These are phyloP conservation scores for Aureobasidium vineae DNA, from an alignment of 2,329 filamentous ascomycete genomes.

Conservation along the genomic window DNA sequence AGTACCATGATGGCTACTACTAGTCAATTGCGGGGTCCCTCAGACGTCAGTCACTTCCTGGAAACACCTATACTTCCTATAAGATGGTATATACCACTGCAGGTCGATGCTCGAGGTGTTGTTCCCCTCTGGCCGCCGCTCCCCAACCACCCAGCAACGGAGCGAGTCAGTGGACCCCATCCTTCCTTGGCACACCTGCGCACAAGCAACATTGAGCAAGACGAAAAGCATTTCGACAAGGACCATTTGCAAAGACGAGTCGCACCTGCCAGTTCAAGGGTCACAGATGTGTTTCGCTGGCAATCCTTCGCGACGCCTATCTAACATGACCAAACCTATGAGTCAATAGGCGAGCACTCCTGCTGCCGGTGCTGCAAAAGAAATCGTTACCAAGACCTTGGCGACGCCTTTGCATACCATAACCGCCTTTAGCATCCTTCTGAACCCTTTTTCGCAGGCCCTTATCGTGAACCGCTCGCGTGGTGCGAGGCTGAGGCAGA, in stretches of 20 bases:
- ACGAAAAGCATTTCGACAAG: background rate
- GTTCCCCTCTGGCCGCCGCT: background rate
- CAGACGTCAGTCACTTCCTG: background rate
- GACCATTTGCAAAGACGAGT: background rate
- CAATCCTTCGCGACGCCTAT: constrained; percentile 4
- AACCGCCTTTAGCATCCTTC: background rate
- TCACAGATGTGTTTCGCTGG: background rate
- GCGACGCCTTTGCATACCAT: constrained; percentile 11
- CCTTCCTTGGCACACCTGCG: constrained; percentile 8
- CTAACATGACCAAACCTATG: constrained; percentile 11
- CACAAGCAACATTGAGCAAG: constrained; percentile 2
- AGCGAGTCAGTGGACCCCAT: constrained; percentile 17
- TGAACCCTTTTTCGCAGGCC: background rate
- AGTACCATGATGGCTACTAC: constrained; percentile 14
- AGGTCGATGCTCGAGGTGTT: background rate
- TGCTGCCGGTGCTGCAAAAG: constrained; percentile 4
- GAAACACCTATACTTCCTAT: background rate
- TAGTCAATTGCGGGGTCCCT: constrained; percentile 21
- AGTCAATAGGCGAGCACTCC: constrained; percentile 17
- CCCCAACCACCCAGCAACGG: background rate
- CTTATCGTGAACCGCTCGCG: constrained; percentile 22
- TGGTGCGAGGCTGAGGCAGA: background rate
- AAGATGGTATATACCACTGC: background rate
- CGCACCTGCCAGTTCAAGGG: background rate
- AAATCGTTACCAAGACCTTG: constrained; percentile 16